Evolutionary conservation across 805 yeast genomes (phyloP).

Genomic region (Torulaspora maleeae): DNA sequence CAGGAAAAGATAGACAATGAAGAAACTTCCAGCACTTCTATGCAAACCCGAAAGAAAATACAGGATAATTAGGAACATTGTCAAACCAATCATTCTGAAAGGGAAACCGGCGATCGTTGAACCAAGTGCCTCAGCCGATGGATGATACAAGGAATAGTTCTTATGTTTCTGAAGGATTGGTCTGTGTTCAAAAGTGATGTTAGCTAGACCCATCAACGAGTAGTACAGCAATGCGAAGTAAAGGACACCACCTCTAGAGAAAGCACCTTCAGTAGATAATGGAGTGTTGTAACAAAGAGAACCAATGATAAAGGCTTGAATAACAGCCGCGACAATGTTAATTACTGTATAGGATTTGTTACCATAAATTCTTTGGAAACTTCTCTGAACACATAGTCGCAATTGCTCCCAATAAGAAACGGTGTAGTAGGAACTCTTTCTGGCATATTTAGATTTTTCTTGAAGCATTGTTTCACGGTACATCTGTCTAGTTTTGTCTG

Average conservation of each 20-base stretch:
- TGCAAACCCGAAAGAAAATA: constrained; percentile 56
- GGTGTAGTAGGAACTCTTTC: constrained; percentile 26
- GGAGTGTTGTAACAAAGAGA: constrained; percentile 57
- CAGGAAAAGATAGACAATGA: constrained; percentile 44
- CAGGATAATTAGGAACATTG: constrained; percentile 44
- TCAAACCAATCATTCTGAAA: constrained; percentile 45
- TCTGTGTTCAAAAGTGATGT: constrained; percentile 47
- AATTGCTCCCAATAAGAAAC: constrained; percentile 43
- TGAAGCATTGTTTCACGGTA: constrained; percentile 32
- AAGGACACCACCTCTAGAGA: constrained; percentile 58
- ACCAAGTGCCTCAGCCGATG: constrained; percentile 68
- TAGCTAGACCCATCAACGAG: constrained; percentile 47
- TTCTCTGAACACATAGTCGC: constrained; percentile 45
- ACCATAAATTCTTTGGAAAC: constrained; percentile 52
- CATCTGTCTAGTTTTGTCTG: constrained; percentile 35
- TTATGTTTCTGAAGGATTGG: constrained; percentile 68
- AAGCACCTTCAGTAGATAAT: constrained; percentile 50
- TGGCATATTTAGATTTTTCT: constrained; percentile 28
- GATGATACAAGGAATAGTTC: constrained; percentile 65
- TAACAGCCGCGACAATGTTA: constrained; percentile 33
- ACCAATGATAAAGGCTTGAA: constrained; percentile 59
- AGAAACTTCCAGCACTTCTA: constrained; percentile 49
- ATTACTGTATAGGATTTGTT: constrained; percentile 48
- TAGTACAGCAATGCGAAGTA: constrained; percentile 56
- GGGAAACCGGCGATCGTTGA: constrained; percentile 60